Conservation (phyloP, 768 basidiomycete genomes). For the Phlebiopsis gigantea region DNA sequence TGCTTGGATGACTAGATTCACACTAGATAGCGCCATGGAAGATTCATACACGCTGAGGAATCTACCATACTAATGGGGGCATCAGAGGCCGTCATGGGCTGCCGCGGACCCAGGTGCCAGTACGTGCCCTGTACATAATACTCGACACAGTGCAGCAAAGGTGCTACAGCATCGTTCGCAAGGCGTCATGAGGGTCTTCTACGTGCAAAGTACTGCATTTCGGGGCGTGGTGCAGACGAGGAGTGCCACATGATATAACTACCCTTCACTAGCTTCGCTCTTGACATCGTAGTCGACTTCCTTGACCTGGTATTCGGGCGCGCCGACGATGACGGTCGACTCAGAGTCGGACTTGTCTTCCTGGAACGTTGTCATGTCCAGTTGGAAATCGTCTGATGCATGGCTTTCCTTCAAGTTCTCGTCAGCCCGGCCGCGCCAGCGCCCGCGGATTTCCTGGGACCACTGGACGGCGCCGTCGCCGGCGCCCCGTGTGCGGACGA, state of each 20-base stretch:
- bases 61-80: neutral
- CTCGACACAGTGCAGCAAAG: neutral
- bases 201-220: too few species aligned
- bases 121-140: neutral
- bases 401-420: neutral
- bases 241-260: neutral
- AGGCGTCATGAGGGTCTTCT: too few species aligned
- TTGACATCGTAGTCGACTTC: neutral
- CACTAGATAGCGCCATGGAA: neutral
- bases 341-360: neutral
- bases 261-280: neutral
- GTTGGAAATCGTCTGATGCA: neutral
- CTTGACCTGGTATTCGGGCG: neutral
- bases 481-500: constrained; percentile 12
- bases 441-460: constrained; percentile 9
- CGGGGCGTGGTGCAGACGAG: too few species aligned
- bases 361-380: neutral
- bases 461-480: constrained; percentile 10
- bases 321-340: neutral
- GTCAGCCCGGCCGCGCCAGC: neutral
- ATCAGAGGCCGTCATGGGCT: neutral
- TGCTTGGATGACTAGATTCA: too few species aligned
- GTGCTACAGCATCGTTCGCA: neutral
- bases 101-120: too few species aligned
- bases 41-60: neutral